phyloP scores from a whole-genome alignment of 2,329 filamentous ascomycete genomes.

The Parascedosporium putredinis region DNA sequence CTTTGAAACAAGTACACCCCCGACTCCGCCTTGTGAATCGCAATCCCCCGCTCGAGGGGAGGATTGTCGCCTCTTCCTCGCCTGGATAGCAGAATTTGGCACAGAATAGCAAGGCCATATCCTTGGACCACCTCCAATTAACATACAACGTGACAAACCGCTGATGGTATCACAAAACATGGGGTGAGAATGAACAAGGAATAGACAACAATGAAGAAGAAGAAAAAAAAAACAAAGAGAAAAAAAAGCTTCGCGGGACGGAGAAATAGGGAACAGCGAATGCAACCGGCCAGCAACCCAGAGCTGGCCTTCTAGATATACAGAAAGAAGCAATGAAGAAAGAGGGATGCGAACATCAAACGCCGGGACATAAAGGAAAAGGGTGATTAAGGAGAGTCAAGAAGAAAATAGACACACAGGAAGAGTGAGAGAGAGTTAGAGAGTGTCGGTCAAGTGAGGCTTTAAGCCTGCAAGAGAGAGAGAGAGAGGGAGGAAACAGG shows the following conservation, averaged over 20 bases:
- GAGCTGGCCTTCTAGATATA: neutral
- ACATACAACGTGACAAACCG: conserved; percentile 4
- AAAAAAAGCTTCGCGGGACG: neutral
- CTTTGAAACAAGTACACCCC: too few relatives aligned
- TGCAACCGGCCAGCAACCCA: conserved; percentile 2
- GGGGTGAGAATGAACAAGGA: too few relatives aligned
- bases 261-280: neutral
- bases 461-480: neutral
- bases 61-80: too few relatives aligned
- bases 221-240: conserved; percentile 5
- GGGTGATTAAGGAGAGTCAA: conserved; percentile 3
- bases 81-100: too few relatives aligned
- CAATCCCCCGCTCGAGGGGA: too few relatives aligned
- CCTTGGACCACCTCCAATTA: neutral
- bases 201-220: neutral
- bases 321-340: conserved; percentile 3
- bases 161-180: conserved; percentile 7
- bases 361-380: conserved; percentile 3
- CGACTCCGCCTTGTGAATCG: too few relatives aligned
- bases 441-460: neutral
- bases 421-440: neutral
- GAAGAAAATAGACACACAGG: neutral
- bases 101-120: too few relatives aligned
- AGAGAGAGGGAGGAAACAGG: neutral
- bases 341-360: too few relatives aligned